A percentile compares a stretch with the other conserved stretches of the same genome.
phyloP scores from a whole-genome alignment of 2,329 filamentous ascomycete genomes.

The Alternaria viburni region DNA sequence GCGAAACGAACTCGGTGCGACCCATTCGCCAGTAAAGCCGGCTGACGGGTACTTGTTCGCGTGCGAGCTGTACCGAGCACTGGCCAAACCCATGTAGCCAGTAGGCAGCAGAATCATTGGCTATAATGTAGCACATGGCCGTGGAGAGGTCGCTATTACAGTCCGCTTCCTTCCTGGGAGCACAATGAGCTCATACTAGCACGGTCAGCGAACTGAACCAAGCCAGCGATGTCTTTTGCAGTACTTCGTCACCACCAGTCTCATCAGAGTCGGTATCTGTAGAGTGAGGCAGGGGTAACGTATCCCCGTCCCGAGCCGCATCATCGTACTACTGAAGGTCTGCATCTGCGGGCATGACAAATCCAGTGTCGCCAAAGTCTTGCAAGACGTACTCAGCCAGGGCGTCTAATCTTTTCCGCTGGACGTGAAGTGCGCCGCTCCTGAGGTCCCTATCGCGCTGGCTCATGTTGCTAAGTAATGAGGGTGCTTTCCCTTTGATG shows the following conservation, averaged over 20 bases:
- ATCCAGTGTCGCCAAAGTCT: constrained; percentile 54
- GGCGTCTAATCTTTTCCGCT: constrained; percentile 56
- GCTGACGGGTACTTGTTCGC: background rate
- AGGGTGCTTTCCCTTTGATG: constrained; percentile 32
- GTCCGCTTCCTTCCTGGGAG: background rate
- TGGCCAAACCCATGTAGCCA: background rate
- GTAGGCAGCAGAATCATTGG: background rate
- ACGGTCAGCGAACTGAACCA: background rate
- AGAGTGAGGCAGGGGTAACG: background rate
- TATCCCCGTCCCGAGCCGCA: background rate
- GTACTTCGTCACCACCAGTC: background rate
- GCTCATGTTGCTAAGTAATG: constrained; percentile 47
- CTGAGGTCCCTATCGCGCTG: constrained; percentile 46
- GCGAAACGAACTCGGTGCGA: background rate
- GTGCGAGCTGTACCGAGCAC: background rate
- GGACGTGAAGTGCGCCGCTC: constrained; percentile 53
- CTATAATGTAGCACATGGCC: background rate
- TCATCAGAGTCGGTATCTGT: background rate
- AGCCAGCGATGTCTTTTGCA: background rate
- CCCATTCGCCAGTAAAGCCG: background rate
- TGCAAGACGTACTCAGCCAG: constrained; percentile 52
- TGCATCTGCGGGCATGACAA: constrained; percentile 56
- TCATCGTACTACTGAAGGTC: constrained; percentile 36
- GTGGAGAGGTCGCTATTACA: background rate
- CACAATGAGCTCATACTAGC: background rate